Percentiles rank a stretch among this genome's conserved stretches.
Evolutionary conservation across 1,139 yeast genomes (phyloP).

Genomic region (Geotrichum carabidarum): DNA sequence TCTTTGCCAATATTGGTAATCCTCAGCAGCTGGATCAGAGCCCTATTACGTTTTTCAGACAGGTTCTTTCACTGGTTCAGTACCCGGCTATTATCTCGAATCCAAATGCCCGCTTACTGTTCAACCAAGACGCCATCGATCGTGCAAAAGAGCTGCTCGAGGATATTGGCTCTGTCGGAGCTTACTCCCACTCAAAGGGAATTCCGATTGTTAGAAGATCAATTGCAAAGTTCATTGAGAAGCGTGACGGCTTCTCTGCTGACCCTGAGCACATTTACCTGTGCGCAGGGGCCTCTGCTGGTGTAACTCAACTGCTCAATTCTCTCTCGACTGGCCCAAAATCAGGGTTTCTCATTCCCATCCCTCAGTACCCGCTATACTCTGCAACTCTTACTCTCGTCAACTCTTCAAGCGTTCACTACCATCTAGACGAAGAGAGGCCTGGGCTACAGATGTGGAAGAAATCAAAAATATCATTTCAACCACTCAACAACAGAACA

Average conservation of each 20-base stretch:
- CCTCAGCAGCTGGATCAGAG: slow-evolving; percentile 94
- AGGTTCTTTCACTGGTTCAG: slow-evolving; percentile 78
- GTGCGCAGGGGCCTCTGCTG: slow-evolving; percentile 92
- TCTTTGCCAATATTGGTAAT: slow-evolving; percentile 91
- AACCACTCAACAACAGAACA: slow-evolving; percentile 50
- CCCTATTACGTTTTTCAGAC: slow-evolving; percentile 93
- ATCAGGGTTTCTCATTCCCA: slow-evolving; percentile 87
- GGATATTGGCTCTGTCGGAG: slow-evolving; percentile 80
- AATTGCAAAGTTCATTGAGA: slow-evolving; percentile 71
- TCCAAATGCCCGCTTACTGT: slow-evolving; percentile 37
- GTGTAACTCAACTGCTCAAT: slow-evolving; percentile 71
- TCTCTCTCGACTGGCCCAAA: slow-evolving; percentile 60
- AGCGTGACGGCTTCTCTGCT: slow-evolving; percentile 65
- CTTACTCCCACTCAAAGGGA: slow-evolving; percentile 92
- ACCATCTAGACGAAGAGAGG: slow-evolving; percentile 69
- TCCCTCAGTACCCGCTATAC: slow-evolving; percentile 95
- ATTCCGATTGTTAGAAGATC: slow-evolving; percentile 62
- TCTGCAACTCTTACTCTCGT: slow-evolving; percentile 86
- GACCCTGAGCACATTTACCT: slow-evolving; percentile 69
- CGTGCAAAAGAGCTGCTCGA: slow-evolving; percentile 61
- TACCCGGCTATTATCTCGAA: slow-evolving; percentile 63
- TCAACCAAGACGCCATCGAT: slow-evolving; percentile 64
- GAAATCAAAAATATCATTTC: slow-evolving; percentile 57
- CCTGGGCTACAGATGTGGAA: slow-evolving; percentile 77
- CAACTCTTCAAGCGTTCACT: slow-evolving; percentile 80